Base-by-base conservation (phyloP, 805 yeast genomes). In the Spathaspora boniae region DNA sequence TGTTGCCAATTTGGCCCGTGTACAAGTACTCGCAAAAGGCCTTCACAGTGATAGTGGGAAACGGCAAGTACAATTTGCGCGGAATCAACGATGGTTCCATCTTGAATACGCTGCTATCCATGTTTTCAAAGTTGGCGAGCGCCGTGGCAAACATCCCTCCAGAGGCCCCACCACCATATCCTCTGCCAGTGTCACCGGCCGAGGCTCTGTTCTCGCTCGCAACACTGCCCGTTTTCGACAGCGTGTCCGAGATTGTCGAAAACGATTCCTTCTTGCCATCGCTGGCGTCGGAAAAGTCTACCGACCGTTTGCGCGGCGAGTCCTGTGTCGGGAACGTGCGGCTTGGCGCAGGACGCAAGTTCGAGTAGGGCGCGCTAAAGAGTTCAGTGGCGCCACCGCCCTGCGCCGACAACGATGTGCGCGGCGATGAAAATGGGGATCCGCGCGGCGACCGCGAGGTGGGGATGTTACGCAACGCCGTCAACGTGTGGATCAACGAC, bases 1-100 rank as follows among this genome's bases (percentile, higher is more conserved):
- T 80, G 35, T 80, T 76, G 17, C 86, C 86, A 16, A 85, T 75
- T 54, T 83, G 88, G 1, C 93, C 94, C 4, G 89, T 84, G 48
- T 80, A 82, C 37, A 85, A 64, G 53, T 78, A 85, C 50, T 84
- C 93, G 18, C 80, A 65, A 44, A 83, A 73, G 2, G 87, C 87
- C 37, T 69, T 69, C 11, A 82, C 75, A 0, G 86, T 74, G 1
- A 62, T 53, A 1, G 81, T 76, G 2, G 78, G 54, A 58, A 80
- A 82, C 3, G 94, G 93, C 43, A 85, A 53, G 45, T 80, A 83
- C 18, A 85, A 52, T 12, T 78, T 69, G 41, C 94, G 66, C 11
- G 94, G 93, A 24, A 81, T 68, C 37, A 76, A 63, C 23, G 81
- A 56, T 5, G 86, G 80, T 45, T 81, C 87, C 58, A 81, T 59